phyloP scores from a whole-genome alignment of 345 rosid species.

The Eucalyptus fibrosa region DNA sequence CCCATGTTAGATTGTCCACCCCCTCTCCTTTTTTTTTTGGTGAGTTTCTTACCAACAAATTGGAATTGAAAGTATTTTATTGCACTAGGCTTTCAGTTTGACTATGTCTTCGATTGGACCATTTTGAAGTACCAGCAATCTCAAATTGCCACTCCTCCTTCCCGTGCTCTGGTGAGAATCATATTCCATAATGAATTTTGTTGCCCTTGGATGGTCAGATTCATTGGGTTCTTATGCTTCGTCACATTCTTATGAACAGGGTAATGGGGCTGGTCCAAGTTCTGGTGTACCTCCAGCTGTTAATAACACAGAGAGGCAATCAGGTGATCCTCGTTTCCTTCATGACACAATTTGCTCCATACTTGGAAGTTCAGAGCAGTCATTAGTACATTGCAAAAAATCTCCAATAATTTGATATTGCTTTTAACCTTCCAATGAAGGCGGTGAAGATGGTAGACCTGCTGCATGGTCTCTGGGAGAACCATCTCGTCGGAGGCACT shows the following conservation, averaged over 20 bases:
- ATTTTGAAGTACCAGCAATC: constrained; percentile 91
- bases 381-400: background rate
- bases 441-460: constrained; percentile 22
- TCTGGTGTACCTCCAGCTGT: constrained; percentile 53
- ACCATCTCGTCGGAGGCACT: constrained; percentile 29
- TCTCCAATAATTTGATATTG: background rate
- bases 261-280: constrained; percentile 70
- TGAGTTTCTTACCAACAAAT: constrained; percentile 37
- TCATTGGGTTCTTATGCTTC: background rate
- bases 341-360: background rate
- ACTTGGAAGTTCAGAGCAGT: background rate
- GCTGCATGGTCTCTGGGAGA: constrained; percentile 28
- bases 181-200: background rate
- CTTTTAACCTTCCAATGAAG: background rate
- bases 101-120: constrained; percentile 90
- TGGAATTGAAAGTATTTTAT: constrained; percentile 1
- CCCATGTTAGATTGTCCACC: background rate
- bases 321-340: constrained; percentile 30
- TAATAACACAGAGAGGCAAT: constrained; percentile 46
- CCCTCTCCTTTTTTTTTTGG: background rate
- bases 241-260: constrained; percentile 20
- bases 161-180: constrained; percentile 38
- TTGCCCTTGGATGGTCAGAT: background rate
- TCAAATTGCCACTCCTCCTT: constrained; percentile 53
- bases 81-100: constrained; percentile 76